These are phyloP conservation scores for Tricholoma sp. DNA, from an alignment of 768 basidiomycete genomes.

Conservation along the genomic window DNA sequence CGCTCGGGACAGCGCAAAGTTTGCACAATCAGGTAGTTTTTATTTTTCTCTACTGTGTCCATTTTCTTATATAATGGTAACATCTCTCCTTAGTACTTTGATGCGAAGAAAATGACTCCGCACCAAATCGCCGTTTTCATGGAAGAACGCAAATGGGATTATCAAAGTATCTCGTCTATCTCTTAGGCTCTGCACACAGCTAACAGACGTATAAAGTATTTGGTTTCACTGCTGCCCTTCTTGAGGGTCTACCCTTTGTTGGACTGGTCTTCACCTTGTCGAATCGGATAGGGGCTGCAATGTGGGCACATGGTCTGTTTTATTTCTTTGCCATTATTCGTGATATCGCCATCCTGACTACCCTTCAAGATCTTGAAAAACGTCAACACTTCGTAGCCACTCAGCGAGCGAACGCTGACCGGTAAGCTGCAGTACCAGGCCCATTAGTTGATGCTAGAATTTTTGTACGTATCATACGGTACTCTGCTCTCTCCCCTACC, in stretches of 20 bases:
- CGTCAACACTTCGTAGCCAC: constrained; percentile 41
- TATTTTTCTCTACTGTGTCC: not conserved
- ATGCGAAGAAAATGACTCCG: constrained; percentile 75
- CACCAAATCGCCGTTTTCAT: constrained; percentile 70
- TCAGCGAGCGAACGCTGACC: not conserved
- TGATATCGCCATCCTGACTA: not conserved
- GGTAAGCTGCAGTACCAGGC: not conserved
- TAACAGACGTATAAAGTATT: constrained; percentile 50
- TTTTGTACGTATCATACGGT: not conserved
- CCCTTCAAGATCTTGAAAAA: constrained; percentile 57
- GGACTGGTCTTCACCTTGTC: constrained; percentile 82
- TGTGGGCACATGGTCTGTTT: constrained; percentile 80
- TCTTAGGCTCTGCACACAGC: not conserved
- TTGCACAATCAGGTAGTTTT: constrained; percentile 61
- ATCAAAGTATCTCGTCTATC: constrained; percentile 47
- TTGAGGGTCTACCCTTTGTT: constrained; percentile 78
- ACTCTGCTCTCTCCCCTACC: not conserved
- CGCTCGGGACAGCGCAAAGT: constrained; percentile 59
- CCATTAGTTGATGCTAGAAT: not conserved
- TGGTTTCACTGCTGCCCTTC: constrained; percentile 77
- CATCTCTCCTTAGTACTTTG: constrained; percentile 68
- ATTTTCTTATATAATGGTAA: constrained; percentile 2
- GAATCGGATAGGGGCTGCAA: constrained; percentile 87
- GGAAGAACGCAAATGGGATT: constrained; percentile 89
- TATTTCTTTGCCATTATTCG: not conserved